Conservation (phyloP, 257 asterid species). For the Echites panduratus region DNA sequence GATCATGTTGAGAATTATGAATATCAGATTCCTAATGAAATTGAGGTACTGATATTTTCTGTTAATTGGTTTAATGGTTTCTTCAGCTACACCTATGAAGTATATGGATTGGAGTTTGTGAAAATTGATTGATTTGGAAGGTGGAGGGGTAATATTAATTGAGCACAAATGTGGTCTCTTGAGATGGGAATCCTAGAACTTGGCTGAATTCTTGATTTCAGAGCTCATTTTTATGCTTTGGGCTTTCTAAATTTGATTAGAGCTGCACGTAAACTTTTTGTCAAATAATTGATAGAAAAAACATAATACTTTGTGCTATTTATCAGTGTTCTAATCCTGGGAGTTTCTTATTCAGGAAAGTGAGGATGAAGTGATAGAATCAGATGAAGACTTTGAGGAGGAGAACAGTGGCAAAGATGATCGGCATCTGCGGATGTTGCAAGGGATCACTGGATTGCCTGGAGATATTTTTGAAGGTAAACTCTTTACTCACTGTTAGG, state of each 20-base stretch:
- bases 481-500: not conserved
- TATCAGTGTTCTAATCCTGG: not conserved
- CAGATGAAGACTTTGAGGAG: conserved; percentile 47
- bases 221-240: not conserved
- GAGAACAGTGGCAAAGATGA: conserved; percentile 24
- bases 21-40: conserved; percentile 69
- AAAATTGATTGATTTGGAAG: not conserved
- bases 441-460: conserved; percentile 75
- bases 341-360: not conserved
- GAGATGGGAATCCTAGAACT: not conserved
- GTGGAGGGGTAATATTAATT: not conserved
- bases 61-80: not conserved
- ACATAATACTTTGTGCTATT: not conserved
- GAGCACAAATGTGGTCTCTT: not conserved
- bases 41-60: conserved; percentile 41
- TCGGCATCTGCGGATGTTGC: conserved; percentile 70
- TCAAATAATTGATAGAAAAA: not conserved
- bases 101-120: not conserved
- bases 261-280: not conserved
- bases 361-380: conserved; percentile 70
- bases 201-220: not conserved
- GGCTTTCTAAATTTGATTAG: not conserved
- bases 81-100: no score
- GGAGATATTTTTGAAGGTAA: conserved; percentile 72
- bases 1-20: conserved; percentile 71